Evolutionary conservation across 192 early-diverging fungal genomes (phyloP).

Genomic region (Backusella luteola): DNA sequence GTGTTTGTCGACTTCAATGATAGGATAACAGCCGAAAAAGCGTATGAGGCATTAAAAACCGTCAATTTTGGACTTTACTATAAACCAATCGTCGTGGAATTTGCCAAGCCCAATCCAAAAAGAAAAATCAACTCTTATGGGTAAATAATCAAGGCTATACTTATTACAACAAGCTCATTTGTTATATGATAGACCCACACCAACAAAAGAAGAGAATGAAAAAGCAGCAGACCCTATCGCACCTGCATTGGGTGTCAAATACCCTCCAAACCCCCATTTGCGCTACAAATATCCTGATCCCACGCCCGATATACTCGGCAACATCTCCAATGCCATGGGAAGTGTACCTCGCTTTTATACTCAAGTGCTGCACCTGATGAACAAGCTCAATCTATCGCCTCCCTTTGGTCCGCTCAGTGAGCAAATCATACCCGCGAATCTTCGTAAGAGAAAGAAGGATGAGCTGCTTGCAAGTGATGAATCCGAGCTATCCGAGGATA

Average conservation of each 20-base stretch:
- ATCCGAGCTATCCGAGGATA: conserved; percentile 43
- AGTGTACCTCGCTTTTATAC: conserved; percentile 51
- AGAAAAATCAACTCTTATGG: neutral
- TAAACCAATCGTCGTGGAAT: conserved; percentile 38
- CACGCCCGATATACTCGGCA: conserved; percentile 44
- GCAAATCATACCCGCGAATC: conserved; percentile 9
- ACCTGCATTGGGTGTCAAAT: conserved; percentile 28
- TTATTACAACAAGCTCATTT: too few relatives aligned
- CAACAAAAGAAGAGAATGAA: neutral
- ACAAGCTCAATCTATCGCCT: conserved; percentile 61
- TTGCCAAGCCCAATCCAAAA: conserved; percentile 35
- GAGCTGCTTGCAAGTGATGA: conserved; percentile 46
- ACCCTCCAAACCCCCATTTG: conserved; percentile 41
- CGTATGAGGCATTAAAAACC: conserved; percentile 26
- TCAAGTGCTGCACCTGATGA: conserved; percentile 65
- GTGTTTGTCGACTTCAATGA: conserved; percentile 43
- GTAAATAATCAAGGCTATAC: neutral
- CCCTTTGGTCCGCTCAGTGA: conserved; percentile 37
- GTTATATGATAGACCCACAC: neutral
- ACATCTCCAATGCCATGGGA: conserved; percentile 54
- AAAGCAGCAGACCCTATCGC: conserved; percentile 29
- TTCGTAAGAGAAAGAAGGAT: conserved; percentile 42
- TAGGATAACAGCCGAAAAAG: conserved; percentile 28
- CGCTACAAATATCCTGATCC: conserved; percentile 45
- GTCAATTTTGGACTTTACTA: conserved; percentile 21